phyloP scores from a whole-genome alignment of 306 rosid species.

The Casuarina glauca region DNA sequence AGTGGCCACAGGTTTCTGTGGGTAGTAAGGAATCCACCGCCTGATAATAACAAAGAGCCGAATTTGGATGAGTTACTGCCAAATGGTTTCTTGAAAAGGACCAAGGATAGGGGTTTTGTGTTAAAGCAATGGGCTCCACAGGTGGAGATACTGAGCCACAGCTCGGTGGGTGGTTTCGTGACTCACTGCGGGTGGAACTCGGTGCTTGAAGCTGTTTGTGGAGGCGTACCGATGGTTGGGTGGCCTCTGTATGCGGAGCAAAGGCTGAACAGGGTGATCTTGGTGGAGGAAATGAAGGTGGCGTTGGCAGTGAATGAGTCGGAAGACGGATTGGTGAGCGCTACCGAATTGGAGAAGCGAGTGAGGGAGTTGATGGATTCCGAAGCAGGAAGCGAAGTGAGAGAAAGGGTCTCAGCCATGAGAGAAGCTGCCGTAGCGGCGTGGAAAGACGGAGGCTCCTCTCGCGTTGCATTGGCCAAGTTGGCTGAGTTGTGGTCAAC shows the following conservation, averaged over 20 bases:
- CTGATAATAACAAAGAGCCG: background rate
- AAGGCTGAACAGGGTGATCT: slow-evolving; percentile 24
- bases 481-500: background rate
- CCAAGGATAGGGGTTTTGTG: slow-evolving; percentile 3
- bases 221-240: slow-evolving; percentile 33
- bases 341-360: slow-evolving; percentile 37
- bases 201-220: slow-evolving; percentile 24
- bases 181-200: slow-evolving; percentile 48
- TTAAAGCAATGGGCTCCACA: slow-evolving; percentile 3
- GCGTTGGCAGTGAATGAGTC: slow-evolving; percentile 18
- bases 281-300: slow-evolving; percentile 19
- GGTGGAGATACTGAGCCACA: slow-evolving; percentile 17
- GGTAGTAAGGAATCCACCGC: slow-evolving; percentile 33
- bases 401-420: background rate
- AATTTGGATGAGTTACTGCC: background rate
- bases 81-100: background rate
- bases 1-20: slow-evolving; percentile 58
- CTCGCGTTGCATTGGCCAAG: slow-evolving; percentile 1
- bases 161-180: slow-evolving; percentile 36
- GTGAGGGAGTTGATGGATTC: slow-evolving; percentile 32
- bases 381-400: slow-evolving; percentile 15
- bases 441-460: slow-evolving; percentile 18
- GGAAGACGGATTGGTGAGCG: slow-evolving; percentile 15
- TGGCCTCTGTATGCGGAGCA: slow-evolving; percentile 47
- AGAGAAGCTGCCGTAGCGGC: slow-evolving; percentile 21